phyloP scores from a whole-genome alignment of 345 rosid species.

The Psidium friedrichsthalianum region DNA sequence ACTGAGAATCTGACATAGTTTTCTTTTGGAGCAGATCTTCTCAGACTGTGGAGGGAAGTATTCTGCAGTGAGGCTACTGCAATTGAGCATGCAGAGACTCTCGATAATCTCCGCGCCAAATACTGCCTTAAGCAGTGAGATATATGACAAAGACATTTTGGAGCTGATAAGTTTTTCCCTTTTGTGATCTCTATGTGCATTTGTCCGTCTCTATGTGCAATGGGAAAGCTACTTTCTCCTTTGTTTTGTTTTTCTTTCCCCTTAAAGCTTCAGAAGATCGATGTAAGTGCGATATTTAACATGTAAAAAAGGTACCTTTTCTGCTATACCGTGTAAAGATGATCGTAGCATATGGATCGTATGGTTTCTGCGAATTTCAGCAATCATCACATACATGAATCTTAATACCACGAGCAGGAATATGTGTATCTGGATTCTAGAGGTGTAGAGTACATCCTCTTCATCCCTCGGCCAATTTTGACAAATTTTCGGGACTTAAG shows the following conservation, averaged over 20 bases:
- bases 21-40: slow-evolving; percentile 45
- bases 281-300: neutral
- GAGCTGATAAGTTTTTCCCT: neutral
- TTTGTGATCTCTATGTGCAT: neutral
- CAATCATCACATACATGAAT: neutral
- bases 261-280: neutral
- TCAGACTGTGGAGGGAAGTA: slow-evolving; percentile 58
- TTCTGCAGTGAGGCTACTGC: slow-evolving; percentile 56
- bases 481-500: neutral
- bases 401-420: neutral
- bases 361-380: too few relatives aligned
- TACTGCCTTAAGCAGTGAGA: slow-evolving; percentile 33
- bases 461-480: neutral
- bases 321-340: neutral
- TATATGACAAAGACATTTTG: neutral
- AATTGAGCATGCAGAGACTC: slow-evolving; percentile 41
- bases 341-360: neutral
- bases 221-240: neutral
- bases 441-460: neutral
- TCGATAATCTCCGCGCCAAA: slow-evolving; percentile 34
- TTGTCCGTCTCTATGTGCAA: neutral
- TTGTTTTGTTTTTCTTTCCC: neutral
- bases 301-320: neutral
- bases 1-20: slow-evolving; percentile 2
- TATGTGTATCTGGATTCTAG: neutral